phyloP scores from a whole-genome alignment of 164 flowering plant genomes.

The Protea cynaroides region DNA sequence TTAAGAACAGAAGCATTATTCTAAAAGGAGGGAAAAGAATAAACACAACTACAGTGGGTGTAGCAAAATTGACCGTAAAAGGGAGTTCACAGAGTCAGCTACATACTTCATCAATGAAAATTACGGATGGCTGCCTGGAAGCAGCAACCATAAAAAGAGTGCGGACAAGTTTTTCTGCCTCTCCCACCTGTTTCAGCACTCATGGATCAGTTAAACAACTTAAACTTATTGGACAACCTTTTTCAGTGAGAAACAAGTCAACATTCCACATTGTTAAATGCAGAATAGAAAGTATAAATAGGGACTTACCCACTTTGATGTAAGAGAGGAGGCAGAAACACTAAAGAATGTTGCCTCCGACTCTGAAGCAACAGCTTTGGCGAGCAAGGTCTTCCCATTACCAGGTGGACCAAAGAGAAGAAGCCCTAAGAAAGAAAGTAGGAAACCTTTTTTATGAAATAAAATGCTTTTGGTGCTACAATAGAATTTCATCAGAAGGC shows the following conservation, averaged over 20 bases:
- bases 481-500: not conserved
- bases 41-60: not conserved
- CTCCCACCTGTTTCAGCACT: slow-evolving; percentile 68
- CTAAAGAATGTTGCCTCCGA: slow-evolving; percentile 94
- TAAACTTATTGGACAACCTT: slow-evolving; percentile 1
- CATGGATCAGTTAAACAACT: not conserved
- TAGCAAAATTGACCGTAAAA: slow-evolving; percentile 1
- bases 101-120: slow-evolving; percentile 92
- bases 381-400: slow-evolving; percentile 99
- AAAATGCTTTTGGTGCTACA: not conserved
- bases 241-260: not conserved
- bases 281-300: slow-evolving; percentile 1
- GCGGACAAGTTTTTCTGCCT: slow-evolving; percentile 95
- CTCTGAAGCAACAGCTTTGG: slow-evolving; percentile 99
- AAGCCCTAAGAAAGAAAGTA: slow-evolving; percentile 50
- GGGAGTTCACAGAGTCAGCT: slow-evolving; percentile 12
- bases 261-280: not conserved
- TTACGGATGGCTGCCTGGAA: slow-evolving; percentile 91
- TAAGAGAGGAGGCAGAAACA: slow-evolving; percentile 91
- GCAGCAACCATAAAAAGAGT: slow-evolving; percentile 93
- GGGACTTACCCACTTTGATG: slow-evolving; percentile 93
- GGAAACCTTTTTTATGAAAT: not conserved
- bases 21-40: no score
- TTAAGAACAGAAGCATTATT: no score
- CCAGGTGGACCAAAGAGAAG: slow-evolving; percentile 99